Evolutionary conservation across 2,329 filamentous ascomycete species (phyloP), one percentile per base, ranked within the genome.

Genomic region (Arthrobotrys entomopaga): DNA sequence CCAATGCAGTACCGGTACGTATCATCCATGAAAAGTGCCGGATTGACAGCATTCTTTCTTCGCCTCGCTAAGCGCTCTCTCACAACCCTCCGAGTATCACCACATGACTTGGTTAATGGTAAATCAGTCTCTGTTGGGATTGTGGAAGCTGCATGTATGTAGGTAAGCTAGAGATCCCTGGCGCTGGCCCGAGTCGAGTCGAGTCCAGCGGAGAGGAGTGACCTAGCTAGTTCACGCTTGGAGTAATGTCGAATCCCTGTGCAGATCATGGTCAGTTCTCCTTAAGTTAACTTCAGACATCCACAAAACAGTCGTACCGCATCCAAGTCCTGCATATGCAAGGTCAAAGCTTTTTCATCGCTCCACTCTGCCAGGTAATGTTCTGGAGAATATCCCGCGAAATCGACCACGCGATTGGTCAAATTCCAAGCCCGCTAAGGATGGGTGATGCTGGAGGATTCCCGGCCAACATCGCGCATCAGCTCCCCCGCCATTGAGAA

Each of bases 281-380:
- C 29, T 34, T 34, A 34, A 34, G 29, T 34, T 34, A 50, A 65
- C 67, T 54, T 63, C 66, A 65, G 67, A 73, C 61, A 34, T 63
- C 61, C 46, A 73, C 60, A 42, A 65, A 72, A 65, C 61, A 60
- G 56, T 65, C 57, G 54, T 56, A 73, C 69, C 38, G 61, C 69
- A 73, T 73, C 42, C 40, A 57, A 65, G 56, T 67, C 40, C 56
- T 73, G 69, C 69, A 73, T 65, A 65, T 73, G 69, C 69, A 73
- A 65, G 69, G 69, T 65, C 61, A 65, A 73, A 73, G 61, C 60
- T 66, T 69, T 34, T 34, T 73, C 26, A 29, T 65, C 64, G 50
- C 67, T 72, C 60, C 60, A 59, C 54, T 29, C 46, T 66, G 38
- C 40, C 56, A 42, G 61, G 56, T 61, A 65, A 52, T 48, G 56